Evolutionary conservation across 805 yeast genomes (phyloP), one percentile per base, ranked within the genome.

Genomic region (Yarrowia sp.): DNA sequence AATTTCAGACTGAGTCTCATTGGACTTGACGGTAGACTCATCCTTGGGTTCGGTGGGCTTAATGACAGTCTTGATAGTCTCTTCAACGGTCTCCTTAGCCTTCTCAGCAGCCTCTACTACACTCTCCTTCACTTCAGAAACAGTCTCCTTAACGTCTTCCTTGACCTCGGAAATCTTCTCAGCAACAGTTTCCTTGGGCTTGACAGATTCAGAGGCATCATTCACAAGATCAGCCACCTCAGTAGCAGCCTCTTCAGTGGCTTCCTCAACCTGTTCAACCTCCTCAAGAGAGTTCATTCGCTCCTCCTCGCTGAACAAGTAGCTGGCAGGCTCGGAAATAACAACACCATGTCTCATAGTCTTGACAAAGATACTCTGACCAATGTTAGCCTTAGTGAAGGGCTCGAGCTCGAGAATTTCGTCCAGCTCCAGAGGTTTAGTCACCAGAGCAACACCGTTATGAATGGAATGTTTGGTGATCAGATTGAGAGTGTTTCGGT

Each of bases 381-480:
- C 56, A 35, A 38, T 22, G 26, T 26, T 21, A 26, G 51, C 62
- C 41, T 28, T 32, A 4, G 38, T 62, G 28, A 30, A 62, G 6
- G 66, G 67, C 1, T 79, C 81, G 36, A 82, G 70, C 33, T 67
- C 66, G 2, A 66, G 16, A 71, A 73, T 62, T 63, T 74, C 66
- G 68, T 80, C 67, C 67, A 78, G 70, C 59, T 74, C 67, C 0
- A 87, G 70, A 8, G 85, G 84, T 67, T 83, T 83, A 0, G 93
- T 82, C 70, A 88, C 90, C 58, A 90, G 71, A 0, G 89, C 93
- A 28, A 85, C 80, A 17, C 93, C 93, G 74, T 92, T 91, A 76
- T 91, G 96, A 12, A 89, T 90, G 7, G 86, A 92, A 69, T 85
- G 83, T 30, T 82, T 79, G 24, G 91, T 81, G 69, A 89, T 72